Evolutionary conservation across 768 basidiomycete species (phyloP), one percentile per base, ranked within the genome.

Genomic region (Candolleomyces eurysporus): DNA sequence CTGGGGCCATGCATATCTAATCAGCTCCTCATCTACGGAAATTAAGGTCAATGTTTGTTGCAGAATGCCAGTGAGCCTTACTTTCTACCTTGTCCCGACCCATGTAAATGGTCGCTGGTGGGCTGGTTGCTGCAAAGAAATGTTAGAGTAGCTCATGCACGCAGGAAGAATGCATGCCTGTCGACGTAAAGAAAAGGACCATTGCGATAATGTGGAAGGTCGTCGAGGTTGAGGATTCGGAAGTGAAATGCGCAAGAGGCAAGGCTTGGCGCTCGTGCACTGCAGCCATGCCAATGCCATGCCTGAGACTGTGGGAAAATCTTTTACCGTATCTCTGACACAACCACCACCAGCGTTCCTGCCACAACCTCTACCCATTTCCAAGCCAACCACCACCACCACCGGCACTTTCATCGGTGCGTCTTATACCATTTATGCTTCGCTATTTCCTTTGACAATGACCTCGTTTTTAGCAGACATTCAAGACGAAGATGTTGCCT

Each of bases 21-120:
- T 94, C 54, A 98, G 77, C 53, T 97, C 95, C 73, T 98, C 96
- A 77, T 99, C 96, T 98, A 72, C 45, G 65, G 65, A 61, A 57
- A 58, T 61, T 63, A 60, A 57, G 32, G 58, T 62, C 67, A 65
- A 50, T 67, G 66, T 65, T 60, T 61, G 54, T 57, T 58, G 57
- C 48, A 54, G 58, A 59, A 31, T 21, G 50, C 46, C 10, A 26
- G 36, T 39, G 60, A 32, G 19, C 52, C 89, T 69, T 68, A 94
- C 92, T 94, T 78, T 97, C 93, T 62, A 94, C 89, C 77, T 99
- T 98, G 82, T 99, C 96, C 71, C 86, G 87, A 31, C 96, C 95
- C 95, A 98, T 97, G 75, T 96, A 98, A 60, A 98, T 78, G 30
- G 77, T 84, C 8, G 80, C 86, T 0, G 91, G 78, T 2, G 93